These are phyloP conservation scores for Epichloe uncinata DNA, from an alignment of 2,329 filamentous ascomycete genomes.

Conservation along the genomic window DNA sequence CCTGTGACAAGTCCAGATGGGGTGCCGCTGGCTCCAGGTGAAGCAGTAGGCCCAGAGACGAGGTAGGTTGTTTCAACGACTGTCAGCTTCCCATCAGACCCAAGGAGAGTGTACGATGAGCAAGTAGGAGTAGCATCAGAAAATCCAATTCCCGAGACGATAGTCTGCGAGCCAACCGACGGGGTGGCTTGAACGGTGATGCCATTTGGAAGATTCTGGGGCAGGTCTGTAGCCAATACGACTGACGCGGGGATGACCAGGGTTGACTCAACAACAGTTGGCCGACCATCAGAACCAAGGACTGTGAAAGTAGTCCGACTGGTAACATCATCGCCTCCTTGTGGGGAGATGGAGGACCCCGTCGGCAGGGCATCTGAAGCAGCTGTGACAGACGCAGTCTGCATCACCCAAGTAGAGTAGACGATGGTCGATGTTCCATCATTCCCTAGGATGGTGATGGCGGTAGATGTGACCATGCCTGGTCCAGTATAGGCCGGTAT, in stretches of 20 bases:
- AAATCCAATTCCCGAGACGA: slow-evolving; percentile 7
- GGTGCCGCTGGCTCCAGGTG: slow-evolving; percentile 2
- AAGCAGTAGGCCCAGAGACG: slow-evolving; percentile 9
- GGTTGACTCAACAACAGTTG: slow-evolving; percentile 22
- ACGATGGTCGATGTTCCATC: slow-evolving; percentile 7
- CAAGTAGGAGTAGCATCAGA: slow-evolving; percentile 11
- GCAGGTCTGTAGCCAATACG: slow-evolving; percentile 4
- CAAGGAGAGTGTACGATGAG: slow-evolving; percentile 18
- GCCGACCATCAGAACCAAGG: slow-evolving; percentile 19
- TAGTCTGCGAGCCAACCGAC: slow-evolving; percentile 1
- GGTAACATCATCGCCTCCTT: slow-evolving; percentile 5
- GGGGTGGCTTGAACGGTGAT: slow-evolving; percentile 3
- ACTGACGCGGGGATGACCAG: slow-evolving; percentile 15
- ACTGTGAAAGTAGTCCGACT: slow-evolving; percentile 14
- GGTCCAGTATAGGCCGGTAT: slow-evolving; percentile 3
- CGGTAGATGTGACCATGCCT: slow-evolving; percentile 3
- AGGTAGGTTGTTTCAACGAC: slow-evolving; percentile 16
- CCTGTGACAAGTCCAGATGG: slow-evolving; percentile 13
- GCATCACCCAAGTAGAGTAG: slow-evolving; percentile 5
- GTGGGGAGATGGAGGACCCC: background rate
- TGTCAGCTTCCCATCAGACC: slow-evolving; percentile 15
- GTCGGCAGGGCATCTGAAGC: slow-evolving; percentile 3
- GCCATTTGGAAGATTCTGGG: slow-evolving; percentile 6
- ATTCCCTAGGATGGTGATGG: slow-evolving; percentile 4
- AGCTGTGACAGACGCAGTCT: slow-evolving; percentile 2